Base-by-base conservation (phyloP, 179 eudicot species). In the Amaranthus tricolor region DNA sequence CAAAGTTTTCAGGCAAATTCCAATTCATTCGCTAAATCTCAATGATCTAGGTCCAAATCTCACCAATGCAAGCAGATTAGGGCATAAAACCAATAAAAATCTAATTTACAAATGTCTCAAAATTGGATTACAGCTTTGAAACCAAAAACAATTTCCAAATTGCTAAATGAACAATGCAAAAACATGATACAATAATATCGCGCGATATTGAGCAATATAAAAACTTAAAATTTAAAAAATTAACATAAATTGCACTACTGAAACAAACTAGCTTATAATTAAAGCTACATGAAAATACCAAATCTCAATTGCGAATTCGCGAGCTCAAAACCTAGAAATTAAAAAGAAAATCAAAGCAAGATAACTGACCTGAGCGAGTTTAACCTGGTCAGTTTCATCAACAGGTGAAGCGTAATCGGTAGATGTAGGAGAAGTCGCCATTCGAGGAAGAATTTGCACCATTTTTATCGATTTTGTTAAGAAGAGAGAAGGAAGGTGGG, bases 351-450 rank as follows among this genome's bases (percentile, higher is more conserved):
- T 57, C 62, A 73, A 8, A 74, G 17, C 31, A 20, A 87, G 2
- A 13, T 21, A 68, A 52, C 72, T 52, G 20, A 68, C 97, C 93
- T 81, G 93, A 76, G 89, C 88, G 68, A 90, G 93, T 74, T 90
- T 92, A 76, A 88, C 88, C 70, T 86, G 84, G 19, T 90, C 93
- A 62, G 93, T 80, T 12, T 85, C 93, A 72, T 80, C 91, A 62
- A 31, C 66, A 0, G 90, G 79, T 24, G 89, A 68, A 78, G 77
- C 52, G 52, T 62, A 83, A 65, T 81, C 81, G 8, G 84, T 10
- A 9, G 91, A 81, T 79, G 79, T 66, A 62, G 89, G 75, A 16
- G 87, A 72, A 49, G 80, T 52, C 73, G 84, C 71, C 79, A 56
- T 57, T 75, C 67, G 20, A 68, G 84, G 84, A 16, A 15, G 49